Conservation (phyloP, 345 rosid species). For the Salix udensis region DNA sequence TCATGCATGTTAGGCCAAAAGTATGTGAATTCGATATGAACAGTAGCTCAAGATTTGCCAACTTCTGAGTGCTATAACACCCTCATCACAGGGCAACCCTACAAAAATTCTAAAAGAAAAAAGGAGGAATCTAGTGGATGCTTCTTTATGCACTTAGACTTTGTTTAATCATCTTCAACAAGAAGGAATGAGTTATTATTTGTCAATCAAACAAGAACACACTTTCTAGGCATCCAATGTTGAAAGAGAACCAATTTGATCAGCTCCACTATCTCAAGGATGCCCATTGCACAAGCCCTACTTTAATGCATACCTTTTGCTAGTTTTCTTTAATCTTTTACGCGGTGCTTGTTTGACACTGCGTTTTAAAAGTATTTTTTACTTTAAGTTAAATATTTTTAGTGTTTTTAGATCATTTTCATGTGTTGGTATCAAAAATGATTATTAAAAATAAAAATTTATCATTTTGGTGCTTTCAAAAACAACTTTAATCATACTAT, state of each 20-base stretch:
- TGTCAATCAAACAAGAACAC: neutral
- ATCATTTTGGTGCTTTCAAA: too few relatives aligned
- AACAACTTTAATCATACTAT: too few relatives aligned
- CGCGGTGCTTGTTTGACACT: too few relatives aligned
- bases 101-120: too few relatives aligned
- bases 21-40: neutral
- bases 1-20: neutral
- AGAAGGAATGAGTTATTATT: neutral
- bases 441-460: too few relatives aligned
- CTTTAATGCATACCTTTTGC: neutral
- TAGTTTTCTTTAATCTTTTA: neutral
- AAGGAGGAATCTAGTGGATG: neutral
- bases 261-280: neutral
- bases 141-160: neutral
- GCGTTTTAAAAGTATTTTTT: too few relatives aligned
- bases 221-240: neutral
- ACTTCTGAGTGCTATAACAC: neutral
- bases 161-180: neutral
- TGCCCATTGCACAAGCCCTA: neutral
- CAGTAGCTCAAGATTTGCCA: neutral
- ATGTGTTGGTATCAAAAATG: too few relatives aligned
- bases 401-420: too few relatives aligned
- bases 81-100: neutral
- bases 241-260: neutral
- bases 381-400: too few relatives aligned